A percentile compares a stretch with the other conserved stretches of the same genome.
These are phyloP conservation scores for Penicillium sclerotigenum DNA, from an alignment of 2,329 filamentous ascomycete genomes.

Conservation along the genomic window DNA sequence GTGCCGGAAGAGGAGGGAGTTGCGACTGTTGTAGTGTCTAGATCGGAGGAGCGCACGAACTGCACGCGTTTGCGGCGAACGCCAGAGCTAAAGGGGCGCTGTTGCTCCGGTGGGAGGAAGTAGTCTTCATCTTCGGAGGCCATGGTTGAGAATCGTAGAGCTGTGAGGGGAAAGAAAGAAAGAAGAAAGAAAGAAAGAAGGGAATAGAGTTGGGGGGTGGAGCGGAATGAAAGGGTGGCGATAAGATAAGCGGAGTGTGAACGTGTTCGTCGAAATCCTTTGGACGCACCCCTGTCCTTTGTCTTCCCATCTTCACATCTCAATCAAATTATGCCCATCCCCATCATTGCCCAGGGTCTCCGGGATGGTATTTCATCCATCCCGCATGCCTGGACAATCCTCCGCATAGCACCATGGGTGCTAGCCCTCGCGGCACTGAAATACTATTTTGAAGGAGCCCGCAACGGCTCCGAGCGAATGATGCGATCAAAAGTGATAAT, in stretches of 20 bases:
- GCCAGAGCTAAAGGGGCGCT: slow-evolving; percentile 61
- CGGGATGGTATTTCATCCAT: slow-evolving; percentile 54
- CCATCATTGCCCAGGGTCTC: slow-evolving; percentile 54
- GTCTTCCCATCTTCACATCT: slow-evolving; percentile 8
- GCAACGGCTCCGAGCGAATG: slow-evolving; percentile 70
- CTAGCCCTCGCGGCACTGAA: slow-evolving; percentile 61
- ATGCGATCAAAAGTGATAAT: slow-evolving; percentile 94
- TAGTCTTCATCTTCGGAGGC: slow-evolving; percentile 55
- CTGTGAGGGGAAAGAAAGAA: background rate
- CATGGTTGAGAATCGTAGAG: slow-evolving; percentile 14
- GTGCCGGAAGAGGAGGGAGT: slow-evolving; percentile 26
- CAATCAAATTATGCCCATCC: slow-evolving; percentile 56
- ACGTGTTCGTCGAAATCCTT: slow-evolving; percentile 4
- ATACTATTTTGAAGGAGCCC: slow-evolving; percentile 71
- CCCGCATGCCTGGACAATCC: slow-evolving; percentile 51
- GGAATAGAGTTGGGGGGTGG: background rate
- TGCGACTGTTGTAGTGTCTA: slow-evolving; percentile 30
- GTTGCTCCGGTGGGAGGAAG: slow-evolving; percentile 56
- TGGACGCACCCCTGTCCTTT: slow-evolving; percentile 3
- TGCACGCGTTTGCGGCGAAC: slow-evolving; percentile 59
- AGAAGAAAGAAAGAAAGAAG: background rate
- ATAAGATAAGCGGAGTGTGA: slow-evolving; percentile 19
- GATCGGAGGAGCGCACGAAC: slow-evolving; percentile 55
- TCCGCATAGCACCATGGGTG: slow-evolving; percentile 54
- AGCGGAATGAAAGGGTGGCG: slow-evolving; percentile 4